Base-by-base conservation (phyloP, 2,329 filamentous ascomycete genomes). In the Macroventuria anomochaeta region DNA sequence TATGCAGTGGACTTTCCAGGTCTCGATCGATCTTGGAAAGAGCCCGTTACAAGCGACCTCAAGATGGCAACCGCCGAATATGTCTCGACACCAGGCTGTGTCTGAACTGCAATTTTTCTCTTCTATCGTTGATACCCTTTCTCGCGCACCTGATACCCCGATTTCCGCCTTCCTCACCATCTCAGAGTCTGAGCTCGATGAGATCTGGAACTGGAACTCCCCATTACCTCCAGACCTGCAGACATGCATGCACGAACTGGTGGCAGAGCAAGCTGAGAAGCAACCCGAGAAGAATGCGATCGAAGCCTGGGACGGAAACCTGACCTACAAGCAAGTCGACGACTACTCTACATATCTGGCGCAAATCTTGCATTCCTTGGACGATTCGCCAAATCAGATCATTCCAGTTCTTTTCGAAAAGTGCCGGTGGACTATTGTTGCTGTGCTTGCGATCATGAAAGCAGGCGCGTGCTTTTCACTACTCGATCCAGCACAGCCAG, bases 181-280 rank as follows among this genome's bases (percentile, higher is more conserved):
- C 18, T 65, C 53, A 6, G 47, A 61, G 69, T 68, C 66, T n/a
- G 80, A 82, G 49, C 61, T 80, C 3, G 62, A 75, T 13, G 67
- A 77, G 18, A 74, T 82, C 36, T 82, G 81, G 80, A 63, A 64
- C 3, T 81, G 79, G 77, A 82, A 81, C 38, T 67, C 77, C 23
- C 54, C 70, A 2, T 55, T 82, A 2, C 79, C 79, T 17, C 75
- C 77, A 2, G 71, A 73, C 1, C 70, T 77, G 46, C 67, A 74
- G 29, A 75, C 73, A 32, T 81, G 79, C 62, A 80, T 80, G 72
- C 79, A 82, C 55, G 77, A 80, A 1, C 72, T 80, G 49, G 66
- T 83, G 13, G 64, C 75, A 4, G 66, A 79, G 46, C 76, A 70
- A 62, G 73, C 74, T 12, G 55, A 56, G 33, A 55, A 62, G 10